Evolutionary conservation across 306 rosid species (phyloP).

Genomic region (Quercus aquifolioides): DNA sequence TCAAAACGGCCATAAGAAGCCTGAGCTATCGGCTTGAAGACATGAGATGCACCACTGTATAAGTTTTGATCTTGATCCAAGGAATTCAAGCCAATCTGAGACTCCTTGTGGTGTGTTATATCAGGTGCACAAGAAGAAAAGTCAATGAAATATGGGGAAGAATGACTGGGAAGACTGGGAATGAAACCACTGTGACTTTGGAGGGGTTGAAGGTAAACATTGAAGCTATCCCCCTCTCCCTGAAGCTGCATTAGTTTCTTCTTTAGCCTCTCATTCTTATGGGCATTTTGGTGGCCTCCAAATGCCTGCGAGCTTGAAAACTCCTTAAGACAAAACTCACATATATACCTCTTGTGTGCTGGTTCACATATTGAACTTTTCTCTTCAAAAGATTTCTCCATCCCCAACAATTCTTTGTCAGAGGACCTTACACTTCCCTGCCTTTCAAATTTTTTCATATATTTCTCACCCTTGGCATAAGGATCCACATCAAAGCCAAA

Average conservation of each 20-base stretch:
- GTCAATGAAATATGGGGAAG: no score
- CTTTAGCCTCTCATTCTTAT: not conserved
- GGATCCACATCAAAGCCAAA: not conserved
- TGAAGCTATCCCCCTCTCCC: not conserved
- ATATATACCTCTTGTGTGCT: not conserved
- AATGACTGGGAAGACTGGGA: no score
- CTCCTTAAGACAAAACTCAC: not conserved
- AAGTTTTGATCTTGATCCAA: no score
- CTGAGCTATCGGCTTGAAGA: no score
- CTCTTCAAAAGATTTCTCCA: not conserved
- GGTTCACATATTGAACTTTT: not conserved
- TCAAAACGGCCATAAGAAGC: no score
- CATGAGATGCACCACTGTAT: no score
- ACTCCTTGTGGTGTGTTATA: no score
- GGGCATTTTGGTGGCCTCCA: not conserved
- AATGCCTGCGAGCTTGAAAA: not conserved
- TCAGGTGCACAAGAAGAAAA: no score
- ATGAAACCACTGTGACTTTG: no score
- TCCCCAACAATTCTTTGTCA: not conserved
- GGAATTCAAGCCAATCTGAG: no score
- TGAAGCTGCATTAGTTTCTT: not conserved
- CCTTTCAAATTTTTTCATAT: not conserved
- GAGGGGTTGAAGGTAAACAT: not conserved
- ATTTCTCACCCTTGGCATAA: not conserved
- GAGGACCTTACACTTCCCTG: not conserved